Evolutionary conservation across 768 basidiomycete species (phyloP), one percentile per base, ranked within the genome.

Genomic region (Lactarius vividus): DNA sequence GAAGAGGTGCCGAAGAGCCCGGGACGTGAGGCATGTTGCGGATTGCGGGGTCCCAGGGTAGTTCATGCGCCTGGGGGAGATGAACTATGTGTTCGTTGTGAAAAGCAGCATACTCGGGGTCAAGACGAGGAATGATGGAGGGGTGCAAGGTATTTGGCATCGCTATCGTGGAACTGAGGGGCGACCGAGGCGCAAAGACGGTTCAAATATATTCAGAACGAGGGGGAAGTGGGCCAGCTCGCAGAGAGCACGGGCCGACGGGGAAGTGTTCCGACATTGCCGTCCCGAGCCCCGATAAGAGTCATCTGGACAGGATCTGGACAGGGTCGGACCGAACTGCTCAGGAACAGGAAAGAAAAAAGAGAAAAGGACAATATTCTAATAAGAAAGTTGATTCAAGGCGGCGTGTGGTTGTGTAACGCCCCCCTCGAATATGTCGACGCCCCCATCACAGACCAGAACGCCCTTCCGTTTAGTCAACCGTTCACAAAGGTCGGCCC

Each of bases 21-120:
- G 85, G 83, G 0, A 88, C 82, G 1, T 82, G 72, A 15, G 82
- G 81, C 0, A 69, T 75, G 57, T 83, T 77, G 60, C 89, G 85
- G 59, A 87, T 76, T 0, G 77, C 73, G 2, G 87, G 84, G 68
- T 83, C 75, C 89, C 88, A 91, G 29, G 86, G 83, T 3, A 87
- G 65, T 4, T 82, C 81, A 69, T 89, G 85, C 16, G 80, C 79
- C 1, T 83, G 81, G 1, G 79, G 76, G 42, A 83, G 70, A 69
- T 84, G 74, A 2, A 78, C 73, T 18, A 88, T 70, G 53, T 81
- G 71, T 26, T 75, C 71, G 68, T 84, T 85, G 73, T 89, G 86
- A 73, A 87, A 88, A 20, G 77, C 79, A 52, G 84, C 75, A 70
- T 89, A 92, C 74, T 89, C 85, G 18, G 87, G 83, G 72, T 89